Evolutionary conservation across 1,284 basidiomycete species (phyloP).

Genomic region (Agroathelia rolfsii): DNA sequence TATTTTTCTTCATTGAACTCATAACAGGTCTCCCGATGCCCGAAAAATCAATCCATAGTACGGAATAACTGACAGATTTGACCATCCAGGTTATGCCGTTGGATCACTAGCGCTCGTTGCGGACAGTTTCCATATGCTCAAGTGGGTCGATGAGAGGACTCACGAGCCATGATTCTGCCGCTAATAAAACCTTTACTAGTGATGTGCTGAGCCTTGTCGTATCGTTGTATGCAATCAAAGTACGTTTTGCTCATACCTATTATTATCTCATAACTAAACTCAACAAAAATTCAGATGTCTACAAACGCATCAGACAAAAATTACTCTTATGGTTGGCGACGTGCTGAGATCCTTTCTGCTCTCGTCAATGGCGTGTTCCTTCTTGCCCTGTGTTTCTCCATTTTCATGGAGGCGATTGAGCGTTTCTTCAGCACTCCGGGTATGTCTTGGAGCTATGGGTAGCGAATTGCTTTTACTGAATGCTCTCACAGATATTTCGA

Average conservation of each 20-base stretch:
- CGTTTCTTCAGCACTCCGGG: constrained; percentile 57
- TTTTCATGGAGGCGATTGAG: constrained; percentile 65
- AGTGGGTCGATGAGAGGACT: constrained; percentile 29
- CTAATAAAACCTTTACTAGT: constrained; percentile 22
- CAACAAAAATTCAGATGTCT: constrained; percentile 1
- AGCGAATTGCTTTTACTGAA: not conserved
- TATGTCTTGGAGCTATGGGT: constrained; percentile 15
- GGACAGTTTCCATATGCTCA: constrained; percentile 73
- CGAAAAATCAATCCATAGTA: constrained; percentile 4
- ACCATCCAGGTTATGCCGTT: constrained; percentile 48
- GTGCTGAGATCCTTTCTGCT: constrained; percentile 68
- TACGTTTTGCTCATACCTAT: constrained; percentile 16
- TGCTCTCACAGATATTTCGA: constrained; percentile 42
- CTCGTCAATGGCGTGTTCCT: constrained; percentile 74
- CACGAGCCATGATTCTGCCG: not conserved
- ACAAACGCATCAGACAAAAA: no score
- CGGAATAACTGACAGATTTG: constrained; percentile 6
- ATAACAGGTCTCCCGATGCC: constrained; percentile 46
- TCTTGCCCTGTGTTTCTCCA: constrained; percentile 68
- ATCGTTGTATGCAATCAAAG: constrained; percentile 69
- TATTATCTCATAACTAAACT: constrained; percentile 2
- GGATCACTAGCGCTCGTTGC: constrained; percentile 67
- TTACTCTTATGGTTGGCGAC: constrained; percentile 67
- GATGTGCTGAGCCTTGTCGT: constrained; percentile 66
- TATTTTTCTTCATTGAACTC: constrained; percentile 93